Evolutionary conservation across 148 eudicot genomes (phyloP), one percentile per base, ranked within the genome.

Genomic region (Heliamphora exappendiculata): DNA sequence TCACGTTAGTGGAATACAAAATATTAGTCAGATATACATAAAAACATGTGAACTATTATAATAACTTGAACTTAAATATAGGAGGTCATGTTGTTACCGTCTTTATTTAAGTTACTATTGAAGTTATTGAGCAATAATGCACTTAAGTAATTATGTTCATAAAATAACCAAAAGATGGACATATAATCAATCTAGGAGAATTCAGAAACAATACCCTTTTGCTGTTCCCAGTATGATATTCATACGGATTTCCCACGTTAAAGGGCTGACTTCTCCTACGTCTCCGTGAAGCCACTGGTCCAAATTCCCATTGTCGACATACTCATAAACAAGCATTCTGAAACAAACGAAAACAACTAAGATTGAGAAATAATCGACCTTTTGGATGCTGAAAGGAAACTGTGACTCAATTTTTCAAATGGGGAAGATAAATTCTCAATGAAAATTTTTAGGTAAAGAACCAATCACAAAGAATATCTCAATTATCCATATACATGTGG

Each of bases 251-350:
- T 89, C 89, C 98, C 98, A 93, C 5, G 98, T 91, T 69, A 93
- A 78, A 67, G 98, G 98, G 82, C 98, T 93, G 76, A 91, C 88
- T 70, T 91, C 93, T 51, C 98, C 98, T 22, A 91, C 98, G 76
- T 93, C 98, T 13, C 98, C 98, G 78, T 93, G 98, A 81, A 93
- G 92, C 98, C 98, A 93, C 59, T 93, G 98, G 68, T 93, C 98
- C 78, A 93, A 82, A 83, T 93, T 93, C 28, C 98, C 98, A 84
- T 88, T 93, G 81, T 93, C 96, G 47, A 93, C 98, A 73, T 82
- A 91, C 74, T 93, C 98, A 74, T 93, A 93, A 14, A 93, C 98
- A 77, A 93, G 96, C 98, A 91, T 89, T 88, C 98, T 93, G 79
- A 80, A 68, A 37, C n/a, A n/a, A 80, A 28, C 44, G 70, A 19